Evolutionary conservation across 345 rosid species (phyloP).

Genomic region (Euphorbia pulcherrima): DNA sequence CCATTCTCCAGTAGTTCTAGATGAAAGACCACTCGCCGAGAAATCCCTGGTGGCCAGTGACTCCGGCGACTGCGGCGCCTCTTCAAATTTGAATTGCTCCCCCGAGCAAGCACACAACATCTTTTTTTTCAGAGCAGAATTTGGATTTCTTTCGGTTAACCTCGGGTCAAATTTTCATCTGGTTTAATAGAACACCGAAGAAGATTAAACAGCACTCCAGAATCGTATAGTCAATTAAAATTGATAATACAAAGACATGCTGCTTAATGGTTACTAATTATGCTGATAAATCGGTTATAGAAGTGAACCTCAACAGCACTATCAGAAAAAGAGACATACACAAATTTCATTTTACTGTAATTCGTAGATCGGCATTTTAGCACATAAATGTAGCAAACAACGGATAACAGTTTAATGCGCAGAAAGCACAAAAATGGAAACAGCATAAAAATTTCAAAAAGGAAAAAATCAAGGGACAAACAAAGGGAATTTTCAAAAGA

Average conservation of each 20-base stretch:
- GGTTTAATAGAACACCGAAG: not conserved
- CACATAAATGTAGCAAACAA: not conserved
- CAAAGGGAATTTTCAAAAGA: not conserved
- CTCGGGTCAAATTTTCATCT: not conserved
- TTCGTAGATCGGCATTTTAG: not conserved
- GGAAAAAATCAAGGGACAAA: constrained; percentile 7
- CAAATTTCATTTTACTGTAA: not conserved
- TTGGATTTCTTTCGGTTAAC: not conserved
- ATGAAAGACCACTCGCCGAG: constrained; percentile 81
- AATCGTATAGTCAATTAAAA: constrained; percentile 7
- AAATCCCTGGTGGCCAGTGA: constrained; percentile 92
- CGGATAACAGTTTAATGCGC: not conserved
- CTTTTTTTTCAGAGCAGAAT: constrained; percentile 18
- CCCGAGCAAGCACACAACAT: constrained; percentile 99
- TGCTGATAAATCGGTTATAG: not conserved
- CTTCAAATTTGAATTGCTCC: constrained; percentile 85
- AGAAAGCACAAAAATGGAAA: not conserved
- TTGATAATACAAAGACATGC: not conserved
- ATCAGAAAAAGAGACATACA: not conserved
- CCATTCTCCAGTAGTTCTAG: constrained; percentile 70
- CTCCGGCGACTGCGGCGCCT: constrained; percentile 81
- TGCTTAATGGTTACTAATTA: not conserved
- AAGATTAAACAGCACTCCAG: not conserved
- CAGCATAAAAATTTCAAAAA: not conserved
- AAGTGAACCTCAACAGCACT: not conserved